Conservation (phyloP, 1,139 yeast genomes). For the Sugiyamaella japonica region DNA sequence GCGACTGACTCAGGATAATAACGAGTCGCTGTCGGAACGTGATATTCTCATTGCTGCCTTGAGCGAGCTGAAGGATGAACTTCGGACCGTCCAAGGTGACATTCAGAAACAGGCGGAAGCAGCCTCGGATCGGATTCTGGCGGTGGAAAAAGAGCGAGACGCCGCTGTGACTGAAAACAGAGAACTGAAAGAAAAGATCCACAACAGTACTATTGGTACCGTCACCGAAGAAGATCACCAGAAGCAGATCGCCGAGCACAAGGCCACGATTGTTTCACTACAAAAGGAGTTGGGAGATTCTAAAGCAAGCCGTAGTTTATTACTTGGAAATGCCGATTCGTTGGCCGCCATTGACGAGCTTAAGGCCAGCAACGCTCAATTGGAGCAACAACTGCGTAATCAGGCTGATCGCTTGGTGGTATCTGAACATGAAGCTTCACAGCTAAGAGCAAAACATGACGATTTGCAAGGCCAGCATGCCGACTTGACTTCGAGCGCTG, state of each 20-base stretch:
- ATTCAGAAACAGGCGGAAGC: slow-evolving; percentile 38
- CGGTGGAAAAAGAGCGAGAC: slow-evolving; percentile 34
- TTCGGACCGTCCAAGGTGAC: slow-evolving; percentile 36
- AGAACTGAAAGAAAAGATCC: slow-evolving; percentile 11
- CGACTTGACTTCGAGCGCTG: slow-evolving; percentile 33
- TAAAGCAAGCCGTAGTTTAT: slow-evolving; percentile 21
- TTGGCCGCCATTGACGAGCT: slow-evolving; percentile 23
- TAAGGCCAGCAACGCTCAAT: slow-evolving; percentile 25
- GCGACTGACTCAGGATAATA: slow-evolving; percentile 34
- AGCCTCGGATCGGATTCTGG: slow-evolving; percentile 38
- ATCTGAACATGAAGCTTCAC: slow-evolving; percentile 31
- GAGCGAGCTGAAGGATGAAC: slow-evolving; percentile 39
- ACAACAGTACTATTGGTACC: slow-evolving; percentile 12
- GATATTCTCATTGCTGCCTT: slow-evolving; percentile 37
- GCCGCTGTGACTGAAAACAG: slow-evolving; percentile 23
- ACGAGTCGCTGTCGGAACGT: slow-evolving; percentile 32
- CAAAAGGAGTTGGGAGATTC: slow-evolving; percentile 27
- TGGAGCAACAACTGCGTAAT: slow-evolving; percentile 32
- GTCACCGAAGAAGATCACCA: slow-evolving; percentile 10
- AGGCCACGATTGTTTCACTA: slow-evolving; percentile 27
- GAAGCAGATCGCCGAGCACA: slow-evolving; percentile 6
- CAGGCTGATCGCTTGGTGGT: slow-evolving; percentile 32
- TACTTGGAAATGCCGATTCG: slow-evolving; percentile 16
- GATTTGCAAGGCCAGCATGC: slow-evolving; percentile 21
- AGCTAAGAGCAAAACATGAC: slow-evolving; percentile 28